These are phyloP conservation scores for Tarenaya hassleriana DNA, from an alignment of 345 rosid species.

Conservation along the genomic window DNA sequence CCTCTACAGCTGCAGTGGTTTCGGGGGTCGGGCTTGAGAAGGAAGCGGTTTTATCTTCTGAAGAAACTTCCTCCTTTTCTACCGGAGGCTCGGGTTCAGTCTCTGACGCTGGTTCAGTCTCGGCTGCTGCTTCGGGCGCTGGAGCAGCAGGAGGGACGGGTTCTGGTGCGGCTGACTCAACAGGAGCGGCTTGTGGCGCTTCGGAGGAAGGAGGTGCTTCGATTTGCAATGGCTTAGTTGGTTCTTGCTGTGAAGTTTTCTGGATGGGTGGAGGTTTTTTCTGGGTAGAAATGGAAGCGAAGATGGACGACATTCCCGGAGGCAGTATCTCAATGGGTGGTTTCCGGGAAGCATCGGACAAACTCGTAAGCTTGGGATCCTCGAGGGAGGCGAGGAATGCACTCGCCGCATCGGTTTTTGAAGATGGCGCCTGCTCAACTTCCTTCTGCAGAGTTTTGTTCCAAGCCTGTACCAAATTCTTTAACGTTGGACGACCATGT, in stretches of 20 bases:
- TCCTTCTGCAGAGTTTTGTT: constrained; percentile 85
- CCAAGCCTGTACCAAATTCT: constrained; percentile 85
- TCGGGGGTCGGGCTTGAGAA: constrained; percentile 32
- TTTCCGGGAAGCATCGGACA: constrained; percentile 76
- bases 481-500: constrained; percentile 88
- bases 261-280: constrained; percentile 52
- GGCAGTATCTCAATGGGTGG: constrained; percentile 87
- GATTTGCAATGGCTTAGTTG: constrained; percentile 41
- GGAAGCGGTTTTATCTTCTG: constrained; percentile 31
- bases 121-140: constrained; percentile 22
- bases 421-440: constrained; percentile 61
- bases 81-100: constrained; percentile 26
- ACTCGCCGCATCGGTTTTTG: constrained; percentile 85
- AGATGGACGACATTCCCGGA: constrained; percentile 86
- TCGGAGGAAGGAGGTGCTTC: constrained; percentile 46
- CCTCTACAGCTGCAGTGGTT: constrained; percentile 16
- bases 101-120: constrained; percentile 22
- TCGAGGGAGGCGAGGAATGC: constrained; percentile 89
- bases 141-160: constrained; percentile 17
- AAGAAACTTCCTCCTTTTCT: constrained; percentile 36
- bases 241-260: constrained; percentile 47
- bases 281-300: constrained; percentile 61
- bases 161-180: constrained; percentile 21
- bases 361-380: constrained; percentile 80
- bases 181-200: constrained; percentile 27